A percentile compares a stretch with the other conserved stretches of the same genome.
These are phyloP conservation scores for Exophiala alcalophila DNA, from an alignment of 2,329 filamentous ascomycete genomes.

Conservation along the genomic window DNA sequence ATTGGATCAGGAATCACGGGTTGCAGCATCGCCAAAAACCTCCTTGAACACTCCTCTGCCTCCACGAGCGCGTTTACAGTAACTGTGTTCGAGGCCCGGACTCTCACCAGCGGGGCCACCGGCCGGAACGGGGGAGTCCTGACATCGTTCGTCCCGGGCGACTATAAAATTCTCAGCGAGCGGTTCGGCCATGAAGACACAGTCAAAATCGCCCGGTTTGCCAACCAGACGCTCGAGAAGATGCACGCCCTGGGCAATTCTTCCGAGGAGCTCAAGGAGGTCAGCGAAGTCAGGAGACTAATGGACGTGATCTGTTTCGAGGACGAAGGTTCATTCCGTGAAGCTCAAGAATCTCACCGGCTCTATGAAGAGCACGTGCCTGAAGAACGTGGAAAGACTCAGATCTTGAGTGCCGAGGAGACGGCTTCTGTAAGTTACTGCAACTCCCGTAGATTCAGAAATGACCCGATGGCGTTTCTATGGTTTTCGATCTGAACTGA, in stretches of 20 bases:
- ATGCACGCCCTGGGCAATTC: slow-evolving; percentile 17
- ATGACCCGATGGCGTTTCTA: too few relatives aligned
- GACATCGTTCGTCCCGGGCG: slow-evolving; percentile 2
- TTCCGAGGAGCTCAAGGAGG: slow-evolving; percentile 7
- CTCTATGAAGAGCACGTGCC: slow-evolving; percentile 16
- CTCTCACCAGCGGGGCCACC: slow-evolving; percentile 37
- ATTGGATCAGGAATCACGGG: slow-evolving; percentile 40
- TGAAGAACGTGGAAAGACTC: slow-evolving; percentile 1
- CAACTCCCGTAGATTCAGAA: too few relatives aligned
- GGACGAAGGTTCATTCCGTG: slow-evolving; percentile 13
- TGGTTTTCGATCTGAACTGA: too few relatives aligned
- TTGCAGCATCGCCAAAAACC: slow-evolving; percentile 32
- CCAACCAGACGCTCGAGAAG: slow-evolving; percentile 13
- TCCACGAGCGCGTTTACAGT: slow-evolving; percentile 17
- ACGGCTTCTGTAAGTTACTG: slow-evolving; percentile 18
- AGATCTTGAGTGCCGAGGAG: slow-evolving; percentile 12
- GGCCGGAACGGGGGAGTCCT: slow-evolving; percentile 39
- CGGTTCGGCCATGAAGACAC: slow-evolving; percentile 13
- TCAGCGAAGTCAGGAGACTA: slow-evolving; percentile 13
- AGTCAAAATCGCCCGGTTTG: slow-evolving; percentile 13
- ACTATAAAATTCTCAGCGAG: slow-evolving; percentile 7
- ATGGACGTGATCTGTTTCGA: slow-evolving; percentile 11
- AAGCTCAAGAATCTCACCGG: slow-evolving; percentile 3
- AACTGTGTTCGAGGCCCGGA: slow-evolving; percentile 36
- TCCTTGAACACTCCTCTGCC: slow-evolving; percentile 29